Evolutionary conservation across 331 rosid species (phyloP).

Genomic region (Pyracantha coccinea): DNA sequence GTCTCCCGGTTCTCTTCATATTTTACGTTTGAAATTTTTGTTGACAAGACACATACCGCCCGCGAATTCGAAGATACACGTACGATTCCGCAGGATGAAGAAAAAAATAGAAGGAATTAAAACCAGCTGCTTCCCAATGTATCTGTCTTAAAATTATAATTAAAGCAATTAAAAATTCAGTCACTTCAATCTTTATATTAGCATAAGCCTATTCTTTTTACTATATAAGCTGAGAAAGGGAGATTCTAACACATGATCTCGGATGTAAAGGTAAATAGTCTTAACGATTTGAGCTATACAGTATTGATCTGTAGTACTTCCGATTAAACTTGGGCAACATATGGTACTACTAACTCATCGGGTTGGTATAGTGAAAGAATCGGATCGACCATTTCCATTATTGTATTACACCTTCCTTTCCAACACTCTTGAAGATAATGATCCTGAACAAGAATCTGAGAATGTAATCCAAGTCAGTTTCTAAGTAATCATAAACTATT

Average conservation of each 20-base stretch:
- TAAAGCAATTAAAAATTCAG: neutral
- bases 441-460: neutral
- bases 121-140: neutral
- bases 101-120: neutral
- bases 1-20: neutral
- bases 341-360: conserved; percentile 13
- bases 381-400: neutral
- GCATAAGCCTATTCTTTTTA: neutral
- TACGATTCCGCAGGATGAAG: neutral
- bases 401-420: conserved; percentile 5
- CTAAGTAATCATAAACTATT: neutral
- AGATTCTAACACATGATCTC: no score
- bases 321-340: conserved; percentile 2
- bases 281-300: neutral
- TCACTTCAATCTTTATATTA: neutral
- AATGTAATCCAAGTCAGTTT: neutral
- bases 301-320: neutral
- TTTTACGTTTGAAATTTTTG: neutral
- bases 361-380: conserved; percentile 6
- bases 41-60: neutral
- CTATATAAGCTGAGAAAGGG: no score
- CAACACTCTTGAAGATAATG: neutral
- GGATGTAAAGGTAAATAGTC: no score
- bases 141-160: neutral
- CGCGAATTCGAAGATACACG: no score